Base-by-base conservation (phyloP, 1,139 yeast genomes). In the Magnusiomyces tetraspermus region DNA sequence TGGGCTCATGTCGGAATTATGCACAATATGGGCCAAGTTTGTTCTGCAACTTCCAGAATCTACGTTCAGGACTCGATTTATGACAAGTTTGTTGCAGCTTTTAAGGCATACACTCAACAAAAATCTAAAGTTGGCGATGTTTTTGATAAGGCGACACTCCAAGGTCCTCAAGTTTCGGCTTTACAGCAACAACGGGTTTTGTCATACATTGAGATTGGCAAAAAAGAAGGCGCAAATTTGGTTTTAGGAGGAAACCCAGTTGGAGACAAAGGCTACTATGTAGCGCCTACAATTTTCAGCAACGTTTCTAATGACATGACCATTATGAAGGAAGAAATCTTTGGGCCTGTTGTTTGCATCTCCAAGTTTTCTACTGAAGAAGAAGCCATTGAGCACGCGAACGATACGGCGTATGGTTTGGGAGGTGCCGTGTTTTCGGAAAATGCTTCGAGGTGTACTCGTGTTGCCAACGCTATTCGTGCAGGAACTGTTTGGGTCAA, bases 401-500 rank as follows among this genome's bases (percentile, higher is more conserved):
- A 87, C 66, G 81, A 82, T 65, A 75, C 89, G 24, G 75, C 74
- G 48, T 86, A 85, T 65, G 95, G 95, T 63, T 77, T 86, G 63
- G 95, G 89, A 63, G 88, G 95, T 46, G 88, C 92, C 60, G 75
- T 86, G 36, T 86, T 85, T 72, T 80, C 95, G 50, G 72, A 75
- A 59, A 79, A 83, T 65, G 68, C 79, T 48, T 70, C 72, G 54
- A 74, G 75, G 57, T 81, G 82, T 47, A 77, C 81, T 61, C 71
- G 73, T 42, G 82, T 85, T 57, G 78, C 90, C 46, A 77, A 77
- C 61, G 74, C 75, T 60, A 66, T 85, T 55, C 79, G 79, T 61
- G 82, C 94, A 31, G 95, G 95, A 65, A 83, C 88, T 61, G 79
- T 85, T 57, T 87, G 90, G 85, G 76, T 85, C 65, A 86, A 86